Conservation (phyloP, 306 rosid genomes). For the Chamaecrista fasciculata region DNA sequence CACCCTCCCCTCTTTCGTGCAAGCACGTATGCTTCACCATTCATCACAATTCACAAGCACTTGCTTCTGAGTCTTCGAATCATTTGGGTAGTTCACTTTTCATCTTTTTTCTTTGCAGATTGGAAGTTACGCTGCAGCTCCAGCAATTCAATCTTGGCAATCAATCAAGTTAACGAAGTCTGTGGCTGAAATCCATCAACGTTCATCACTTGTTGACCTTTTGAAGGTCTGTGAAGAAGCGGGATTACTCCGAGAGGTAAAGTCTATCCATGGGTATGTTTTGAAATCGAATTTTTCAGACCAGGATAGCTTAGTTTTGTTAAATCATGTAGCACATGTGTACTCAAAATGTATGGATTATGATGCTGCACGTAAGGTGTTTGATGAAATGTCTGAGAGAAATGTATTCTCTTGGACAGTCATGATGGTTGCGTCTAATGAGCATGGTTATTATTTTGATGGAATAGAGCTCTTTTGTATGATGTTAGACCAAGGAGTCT, state of each 20-base stretch:
- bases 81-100: neutral
- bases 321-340: slow-evolving; percentile 51
- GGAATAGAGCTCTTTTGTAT: slow-evolving; percentile 52
- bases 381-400: slow-evolving; percentile 58
- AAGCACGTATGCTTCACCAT: slow-evolving; percentile 25
- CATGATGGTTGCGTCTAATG: slow-evolving; percentile 58
- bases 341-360: slow-evolving; percentile 58
- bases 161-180: slow-evolving; percentile 26
- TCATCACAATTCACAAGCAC: neutral
- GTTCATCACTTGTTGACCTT: slow-evolving; percentile 49
- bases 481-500: slow-evolving; percentile 53
- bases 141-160: slow-evolving; percentile 23
- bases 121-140: neutral
- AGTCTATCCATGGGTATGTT: slow-evolving; percentile 56
- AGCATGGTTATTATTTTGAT: slow-evolving; percentile 43
- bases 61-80: slow-evolving; percentile 4
- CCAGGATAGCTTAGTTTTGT: slow-evolving; percentile 46
- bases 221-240: slow-evolving; percentile 41
- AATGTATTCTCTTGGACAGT: slow-evolving; percentile 71
- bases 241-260: slow-evolving; percentile 38
- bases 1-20: slow-evolving; percentile 25
- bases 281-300: slow-evolving; percentile 45
- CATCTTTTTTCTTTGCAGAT: neutral
- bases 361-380: slow-evolving; percentile 43
- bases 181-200: slow-evolving; percentile 29